Evolutionary conservation across 768 basidiomycete genomes (phyloP), one percentile per base, ranked within the genome.

Genomic region (Russula dissimulans): DNA sequence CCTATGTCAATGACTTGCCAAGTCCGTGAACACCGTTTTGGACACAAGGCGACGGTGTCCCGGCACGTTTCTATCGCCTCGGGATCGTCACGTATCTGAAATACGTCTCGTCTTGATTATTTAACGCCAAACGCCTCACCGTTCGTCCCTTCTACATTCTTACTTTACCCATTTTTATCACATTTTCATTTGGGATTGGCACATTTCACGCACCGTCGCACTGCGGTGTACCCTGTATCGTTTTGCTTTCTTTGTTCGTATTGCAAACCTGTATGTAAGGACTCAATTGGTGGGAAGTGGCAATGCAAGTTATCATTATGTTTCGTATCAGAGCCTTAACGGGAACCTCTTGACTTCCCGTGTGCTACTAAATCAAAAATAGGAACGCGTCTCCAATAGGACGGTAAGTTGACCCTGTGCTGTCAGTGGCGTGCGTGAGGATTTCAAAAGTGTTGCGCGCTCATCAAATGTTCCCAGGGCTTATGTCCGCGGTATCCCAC

Each of bases 261-360:
- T 57, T 57, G 56, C 56, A 57, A 47, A 51, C 36, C 14, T 31
- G 53, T 54, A 50, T 61, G 61, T 62, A 57, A 48, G 56, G 56
- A 42, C 46, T 57, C 46, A 46, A 57, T 57, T 36, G 51, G 61
- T 61, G 44, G 51, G 51, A 57, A 54, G 56, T 61, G 57, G 56
- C 51, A 62, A 57, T 62, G 39, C 56, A 62, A 57, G 45, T 38
- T 62, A 62, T 62, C 56, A 62, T 62, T 62, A 62, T 62, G 60
- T 57, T 60, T 62, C 44, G 56, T 41, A 62, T 46, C 56, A 41
- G 39, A 47, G 41, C 26, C n/a, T 15, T 34, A n/a, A 45, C 34
- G 44, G 53, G 47, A 31, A 29, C 36, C 38, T 41, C 32, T 48
- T 48, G 2, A 15, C n/a, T 53, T 53, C 50, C 50, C 29, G 38